Conservation (phyloP, 192 early-diverging fungal genomes). For the Umbelopsis isabellina region DNA sequence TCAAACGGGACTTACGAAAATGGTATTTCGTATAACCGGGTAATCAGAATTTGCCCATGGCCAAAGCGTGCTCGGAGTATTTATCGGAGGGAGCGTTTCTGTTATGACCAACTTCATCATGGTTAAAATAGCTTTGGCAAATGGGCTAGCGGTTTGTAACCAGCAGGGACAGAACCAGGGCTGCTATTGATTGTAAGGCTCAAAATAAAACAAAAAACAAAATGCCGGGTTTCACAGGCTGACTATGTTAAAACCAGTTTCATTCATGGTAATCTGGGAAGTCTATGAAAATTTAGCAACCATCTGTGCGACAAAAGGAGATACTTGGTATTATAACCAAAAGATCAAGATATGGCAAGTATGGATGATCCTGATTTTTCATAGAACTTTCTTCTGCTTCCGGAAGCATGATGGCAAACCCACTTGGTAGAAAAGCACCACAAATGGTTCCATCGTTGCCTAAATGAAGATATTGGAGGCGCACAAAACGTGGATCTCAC, state of each 20-base stretch:
- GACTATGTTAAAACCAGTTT: not conserved
- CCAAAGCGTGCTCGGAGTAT: not conserved
- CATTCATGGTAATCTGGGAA: conserved; percentile 1
- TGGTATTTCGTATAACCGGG: not conserved
- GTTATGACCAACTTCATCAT: conserved; percentile 6
- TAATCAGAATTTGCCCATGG: not conserved
- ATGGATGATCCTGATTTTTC: not conserved
- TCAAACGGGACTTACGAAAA: conserved; percentile 13
- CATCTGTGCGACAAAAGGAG: not conserved
- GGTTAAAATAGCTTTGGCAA: not conserved
- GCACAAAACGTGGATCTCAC: not conserved
- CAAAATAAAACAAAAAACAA: too few species aligned
- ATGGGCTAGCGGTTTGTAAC: too few species aligned
- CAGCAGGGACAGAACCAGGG: conserved; percentile 10
- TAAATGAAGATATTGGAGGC: not conserved
- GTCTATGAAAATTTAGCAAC: not conserved
- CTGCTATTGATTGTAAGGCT: not conserved
- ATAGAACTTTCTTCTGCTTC: too few species aligned
- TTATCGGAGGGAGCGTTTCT: not conserved
- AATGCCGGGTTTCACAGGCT: too few species aligned
- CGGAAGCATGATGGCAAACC: too few species aligned
- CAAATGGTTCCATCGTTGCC: not conserved
- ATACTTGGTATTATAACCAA: not conserved
- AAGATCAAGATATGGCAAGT: not conserved
- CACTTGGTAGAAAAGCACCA: not conserved